Conservation (phyloP, 768 basidiomycete species). For the Brasilioporus rufonigricans region DNA sequence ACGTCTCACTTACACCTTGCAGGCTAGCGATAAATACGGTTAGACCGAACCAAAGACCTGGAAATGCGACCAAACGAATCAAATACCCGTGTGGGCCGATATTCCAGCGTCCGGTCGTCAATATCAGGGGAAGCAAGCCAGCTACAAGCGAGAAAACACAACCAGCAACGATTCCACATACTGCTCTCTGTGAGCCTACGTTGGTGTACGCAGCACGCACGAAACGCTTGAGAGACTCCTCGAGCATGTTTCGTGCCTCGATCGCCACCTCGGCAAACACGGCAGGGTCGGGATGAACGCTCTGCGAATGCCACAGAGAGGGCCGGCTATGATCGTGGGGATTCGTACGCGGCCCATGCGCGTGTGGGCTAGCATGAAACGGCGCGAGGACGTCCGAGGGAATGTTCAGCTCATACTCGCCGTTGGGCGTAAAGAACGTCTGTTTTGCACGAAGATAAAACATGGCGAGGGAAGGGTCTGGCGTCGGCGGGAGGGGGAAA, state of each 20-base stretch:
- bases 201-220: slow-evolving; percentile 64
- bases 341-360: not conserved
- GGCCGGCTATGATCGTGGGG: slow-evolving; percentile 10
- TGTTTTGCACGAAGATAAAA: slow-evolving; percentile 80
- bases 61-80: slow-evolving; percentile 57
- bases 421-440: slow-evolving; percentile 74
- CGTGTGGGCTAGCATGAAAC: slow-evolving; percentile 44
- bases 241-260: slow-evolving; percentile 57
- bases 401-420: slow-evolving; percentile 69
- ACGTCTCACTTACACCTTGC: slow-evolving; percentile 59
- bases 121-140: slow-evolving; percentile 50
- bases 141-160: slow-evolving; percentile 46
- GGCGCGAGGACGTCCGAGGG: slow-evolving; percentile 64
- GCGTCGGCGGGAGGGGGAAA: slow-evolving; percentile 34
- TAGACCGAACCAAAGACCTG: slow-evolving; percentile 70
- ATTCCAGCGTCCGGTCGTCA: slow-evolving; percentile 41
- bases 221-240: slow-evolving; percentile 63
- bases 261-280: slow-evolving; percentile 59
- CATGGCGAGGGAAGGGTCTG: slow-evolving; percentile 58
- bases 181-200: slow-evolving; percentile 66
- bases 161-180: slow-evolving; percentile 70
- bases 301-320: slow-evolving; percentile 28
- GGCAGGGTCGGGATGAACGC: slow-evolving; percentile 59
- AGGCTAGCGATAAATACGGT: slow-evolving; percentile 59
- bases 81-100: slow-evolving; percentile 40